These are phyloP conservation scores for Chrysosporium queenslandicum DNA, from an alignment of 2,329 filamentous ascomycete genomes.

Conservation along the genomic window DNA sequence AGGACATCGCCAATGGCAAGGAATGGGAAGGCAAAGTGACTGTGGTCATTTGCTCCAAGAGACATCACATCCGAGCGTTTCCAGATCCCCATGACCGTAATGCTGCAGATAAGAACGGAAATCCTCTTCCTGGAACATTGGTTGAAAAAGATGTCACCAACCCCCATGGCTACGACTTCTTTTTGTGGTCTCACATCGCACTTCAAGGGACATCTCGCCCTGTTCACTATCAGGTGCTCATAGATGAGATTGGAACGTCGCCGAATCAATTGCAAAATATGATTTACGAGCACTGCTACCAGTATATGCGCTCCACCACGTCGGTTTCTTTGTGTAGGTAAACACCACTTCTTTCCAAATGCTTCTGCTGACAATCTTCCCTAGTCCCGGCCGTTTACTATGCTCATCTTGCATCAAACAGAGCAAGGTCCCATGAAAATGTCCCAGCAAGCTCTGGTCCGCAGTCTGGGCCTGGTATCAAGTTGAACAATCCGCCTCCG, in stretches of 20 bases:
- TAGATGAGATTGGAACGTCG: constrained; percentile 63
- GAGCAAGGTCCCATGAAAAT: constrained; percentile 66
- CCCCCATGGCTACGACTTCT: constrained; percentile 85
- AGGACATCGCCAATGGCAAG: constrained; percentile 27
- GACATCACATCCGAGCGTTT: constrained; percentile 90
- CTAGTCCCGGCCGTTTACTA: constrained; percentile 80
- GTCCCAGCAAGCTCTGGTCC: constrained; percentile 32
- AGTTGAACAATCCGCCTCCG: constrained; percentile 25
- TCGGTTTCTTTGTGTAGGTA: constrained; percentile 63
- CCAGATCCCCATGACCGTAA: constrained; percentile 47
- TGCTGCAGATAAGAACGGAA: constrained; percentile 62
- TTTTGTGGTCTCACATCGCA: constrained; percentile 59
- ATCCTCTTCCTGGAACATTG: constrained; percentile 74
- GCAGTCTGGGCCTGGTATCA: constrained; percentile 32
- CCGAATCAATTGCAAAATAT: constrained; percentile 68
- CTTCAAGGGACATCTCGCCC: constrained; percentile 92
- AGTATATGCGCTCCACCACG: constrained; percentile 84
- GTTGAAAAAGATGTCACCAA: constrained; percentile 86
- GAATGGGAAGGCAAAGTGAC: constrained; percentile 57
- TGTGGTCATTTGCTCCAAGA: constrained; percentile 81
- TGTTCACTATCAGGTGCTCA: constrained; percentile 80
- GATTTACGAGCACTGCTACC: constrained; percentile 91
- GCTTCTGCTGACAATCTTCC: constrained; percentile 8
- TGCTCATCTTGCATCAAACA: constrained; percentile 75
- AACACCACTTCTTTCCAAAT: not conserved